Evolutionary conservation across 768 basidiomycete genomes (phyloP).

Genomic region (Suillus americanus): DNA sequence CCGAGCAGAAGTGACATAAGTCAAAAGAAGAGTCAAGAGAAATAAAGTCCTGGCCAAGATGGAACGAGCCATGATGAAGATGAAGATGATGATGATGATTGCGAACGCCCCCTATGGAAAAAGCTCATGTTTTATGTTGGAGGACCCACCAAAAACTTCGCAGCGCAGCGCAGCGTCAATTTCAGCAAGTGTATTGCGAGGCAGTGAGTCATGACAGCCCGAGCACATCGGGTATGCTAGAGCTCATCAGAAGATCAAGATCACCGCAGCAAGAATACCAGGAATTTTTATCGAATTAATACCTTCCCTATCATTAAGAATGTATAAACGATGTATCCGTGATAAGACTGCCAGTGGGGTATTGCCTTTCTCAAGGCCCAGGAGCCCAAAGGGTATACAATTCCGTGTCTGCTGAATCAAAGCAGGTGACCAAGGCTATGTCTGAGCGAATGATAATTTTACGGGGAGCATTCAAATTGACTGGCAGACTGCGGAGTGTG

Average conservation of each 20-base stretch:
- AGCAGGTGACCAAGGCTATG: slow-evolving; percentile 66
- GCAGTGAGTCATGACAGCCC: not conserved
- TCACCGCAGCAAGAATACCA: not conserved
- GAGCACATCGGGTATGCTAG: not conserved
- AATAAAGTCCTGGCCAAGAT: not conserved
- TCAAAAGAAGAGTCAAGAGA: slow-evolving; percentile 5
- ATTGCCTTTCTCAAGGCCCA: not conserved
- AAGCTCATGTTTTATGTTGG: not conserved
- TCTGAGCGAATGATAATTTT: slow-evolving; percentile 59
- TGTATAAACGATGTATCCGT: not conserved
- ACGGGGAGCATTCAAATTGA: slow-evolving; percentile 29
- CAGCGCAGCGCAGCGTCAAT: not conserved
- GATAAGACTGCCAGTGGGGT: not conserved
- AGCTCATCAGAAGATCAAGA: not conserved
- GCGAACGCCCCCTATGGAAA: no score
- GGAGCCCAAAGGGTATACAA: slow-evolving; percentile 80
- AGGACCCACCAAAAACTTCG: not conserved
- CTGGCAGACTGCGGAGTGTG: slow-evolving; percentile 18
- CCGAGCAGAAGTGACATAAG: not conserved
- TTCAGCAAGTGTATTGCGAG: not conserved
- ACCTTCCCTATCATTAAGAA: no score
- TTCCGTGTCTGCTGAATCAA: slow-evolving; percentile 74
- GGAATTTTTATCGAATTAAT: not conserved
- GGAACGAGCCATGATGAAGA: not conserved
- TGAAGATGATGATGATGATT: not conserved